phyloP scores from a whole-genome alignment of 208 protist genomes.

The Acanthamoeba culbertsoni region DNA sequence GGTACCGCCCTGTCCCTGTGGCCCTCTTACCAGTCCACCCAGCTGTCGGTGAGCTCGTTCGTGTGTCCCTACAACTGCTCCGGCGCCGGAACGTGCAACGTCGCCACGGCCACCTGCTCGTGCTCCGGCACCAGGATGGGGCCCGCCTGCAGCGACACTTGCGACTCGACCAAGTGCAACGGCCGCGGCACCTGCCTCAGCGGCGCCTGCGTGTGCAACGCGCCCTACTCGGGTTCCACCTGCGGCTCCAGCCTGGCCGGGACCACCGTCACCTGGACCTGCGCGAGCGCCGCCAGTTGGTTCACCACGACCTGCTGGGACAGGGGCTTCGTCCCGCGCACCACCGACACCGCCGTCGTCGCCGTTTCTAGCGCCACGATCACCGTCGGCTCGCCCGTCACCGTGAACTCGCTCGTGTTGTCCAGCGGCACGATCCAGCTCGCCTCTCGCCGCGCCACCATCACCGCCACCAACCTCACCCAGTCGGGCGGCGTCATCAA shows the following conservation, averaged over 20 bases:
- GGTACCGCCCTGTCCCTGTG: neutral
- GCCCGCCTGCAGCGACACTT: neutral
- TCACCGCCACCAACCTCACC: neutral
- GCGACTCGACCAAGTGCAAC: neutral
- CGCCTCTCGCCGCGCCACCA: neutral
- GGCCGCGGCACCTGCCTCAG: constrained; percentile 3
- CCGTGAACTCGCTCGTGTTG: neutral
- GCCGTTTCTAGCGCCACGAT: neutral
- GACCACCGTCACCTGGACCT: neutral
- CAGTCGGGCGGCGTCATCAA: neutral
- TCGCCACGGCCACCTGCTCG: neutral
- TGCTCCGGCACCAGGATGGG: neutral
- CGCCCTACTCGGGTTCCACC: neutral
- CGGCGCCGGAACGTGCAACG: neutral
- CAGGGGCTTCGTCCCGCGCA: neutral
- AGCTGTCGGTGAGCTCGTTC: neutral
- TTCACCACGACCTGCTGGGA: constrained; percentile 3
- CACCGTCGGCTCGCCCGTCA: neutral
- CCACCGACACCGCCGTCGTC: neutral
- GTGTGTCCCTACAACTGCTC: constrained; percentile 43
- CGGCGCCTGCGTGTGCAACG: neutral
- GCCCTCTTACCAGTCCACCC: neutral
- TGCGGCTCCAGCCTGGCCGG: neutral
- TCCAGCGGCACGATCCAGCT: neutral
- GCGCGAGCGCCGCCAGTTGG: neutral